Percentiles rank a stretch among this genome's conserved stretches.
phyloP scores from a whole-genome alignment of 139 green algal genomes.

The Tetratostichococcus sp. region DNA sequence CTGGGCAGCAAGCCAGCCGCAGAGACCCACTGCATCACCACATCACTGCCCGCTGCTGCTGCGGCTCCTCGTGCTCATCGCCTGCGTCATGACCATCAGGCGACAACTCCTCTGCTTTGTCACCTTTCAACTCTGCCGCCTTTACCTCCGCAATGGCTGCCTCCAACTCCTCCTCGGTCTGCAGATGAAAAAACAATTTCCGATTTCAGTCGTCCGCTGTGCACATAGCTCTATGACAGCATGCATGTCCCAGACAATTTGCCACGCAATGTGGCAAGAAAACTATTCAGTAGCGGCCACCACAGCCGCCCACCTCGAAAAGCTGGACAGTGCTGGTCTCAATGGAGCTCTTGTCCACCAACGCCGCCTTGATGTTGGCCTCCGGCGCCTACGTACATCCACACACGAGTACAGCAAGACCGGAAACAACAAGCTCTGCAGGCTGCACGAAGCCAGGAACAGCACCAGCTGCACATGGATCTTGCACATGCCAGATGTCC shows the following conservation, averaged over 20 bases:
- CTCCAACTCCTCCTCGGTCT: not conserved
- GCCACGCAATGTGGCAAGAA: no score
- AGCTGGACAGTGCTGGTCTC: not conserved
- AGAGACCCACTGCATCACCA: no score
- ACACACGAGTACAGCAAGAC: no score
- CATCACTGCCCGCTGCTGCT: no score
- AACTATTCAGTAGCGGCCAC: no score
- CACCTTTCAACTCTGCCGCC: not conserved
- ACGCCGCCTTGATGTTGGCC: not conserved
- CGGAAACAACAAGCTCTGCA: not conserved
- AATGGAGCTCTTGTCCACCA: conserved; percentile 9
- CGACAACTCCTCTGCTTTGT: not conserved
- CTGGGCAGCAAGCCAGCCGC: no score
- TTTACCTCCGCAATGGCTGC: not conserved
- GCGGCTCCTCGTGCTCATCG: not conserved
- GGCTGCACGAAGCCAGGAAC: no score
- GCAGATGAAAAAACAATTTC: no score
- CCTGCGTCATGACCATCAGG: not conserved
- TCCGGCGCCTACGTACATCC: not conserved
- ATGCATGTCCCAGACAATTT: no score
- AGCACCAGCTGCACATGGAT: no score
- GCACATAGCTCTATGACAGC: no score
- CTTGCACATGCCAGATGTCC: not conserved
- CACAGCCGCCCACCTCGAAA: not conserved
- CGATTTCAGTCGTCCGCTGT: no score